Evolutionary conservation across 441 rosid species (phyloP).

Genomic region (Mallotus repandus): DNA sequence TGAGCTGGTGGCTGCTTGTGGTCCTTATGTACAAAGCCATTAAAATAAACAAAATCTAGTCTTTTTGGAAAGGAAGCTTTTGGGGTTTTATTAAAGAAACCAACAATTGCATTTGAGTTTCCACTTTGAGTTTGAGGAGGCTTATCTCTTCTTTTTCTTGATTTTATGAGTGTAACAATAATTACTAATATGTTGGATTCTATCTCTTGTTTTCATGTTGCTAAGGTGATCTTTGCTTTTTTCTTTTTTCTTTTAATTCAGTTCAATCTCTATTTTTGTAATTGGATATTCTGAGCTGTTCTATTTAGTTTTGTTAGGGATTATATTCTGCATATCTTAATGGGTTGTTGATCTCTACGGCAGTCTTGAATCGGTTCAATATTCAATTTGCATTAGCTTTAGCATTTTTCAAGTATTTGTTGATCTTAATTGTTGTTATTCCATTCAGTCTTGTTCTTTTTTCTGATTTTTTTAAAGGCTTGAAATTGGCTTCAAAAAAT

Average conservation of each 20-base stretch:
- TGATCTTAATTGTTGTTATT: background rate
- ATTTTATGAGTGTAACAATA: background rate
- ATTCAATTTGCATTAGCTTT: background rate
- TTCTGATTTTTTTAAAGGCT: background rate
- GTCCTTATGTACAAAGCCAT: conserved; percentile 23
- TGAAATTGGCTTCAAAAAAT: background rate
- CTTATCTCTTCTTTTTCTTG: background rate
- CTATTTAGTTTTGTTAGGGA: too few species aligned
- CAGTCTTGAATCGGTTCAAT: background rate
- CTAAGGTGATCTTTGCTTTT: conserved; percentile 42
- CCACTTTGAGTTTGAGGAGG: background rate
- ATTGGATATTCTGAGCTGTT: background rate
- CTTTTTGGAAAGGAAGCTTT: background rate
- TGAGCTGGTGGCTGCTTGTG: conserved; percentile 33
- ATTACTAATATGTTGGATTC: conserved; percentile 52
- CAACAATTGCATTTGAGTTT: conserved; percentile 7
- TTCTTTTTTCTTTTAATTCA: background rate
- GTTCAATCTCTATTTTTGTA: background rate
- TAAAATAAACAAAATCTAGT: background rate
- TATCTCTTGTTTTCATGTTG: conserved; percentile 40
- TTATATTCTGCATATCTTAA: background rate
- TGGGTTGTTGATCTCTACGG: background rate
- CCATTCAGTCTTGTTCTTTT: background rate
- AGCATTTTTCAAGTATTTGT: background rate
- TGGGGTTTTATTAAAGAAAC: conserved; percentile 24